Conservation (phyloP, 2,329 filamentous ascomycete genomes). For the Uncinocarpus reesii region DNA sequence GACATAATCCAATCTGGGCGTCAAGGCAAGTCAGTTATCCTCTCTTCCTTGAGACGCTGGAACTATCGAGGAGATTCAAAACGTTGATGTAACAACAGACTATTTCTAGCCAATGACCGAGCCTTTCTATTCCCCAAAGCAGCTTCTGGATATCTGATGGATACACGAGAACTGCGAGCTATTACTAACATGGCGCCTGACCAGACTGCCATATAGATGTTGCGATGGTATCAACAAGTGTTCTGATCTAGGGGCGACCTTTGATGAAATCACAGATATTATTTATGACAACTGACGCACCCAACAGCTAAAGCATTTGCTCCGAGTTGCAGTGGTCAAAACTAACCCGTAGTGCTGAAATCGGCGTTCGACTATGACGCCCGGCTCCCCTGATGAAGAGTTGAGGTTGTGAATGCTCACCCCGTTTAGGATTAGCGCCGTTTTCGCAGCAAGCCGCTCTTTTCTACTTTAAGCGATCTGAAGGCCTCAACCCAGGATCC, state of each 20-base stretch:
- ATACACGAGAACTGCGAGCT: background rate
- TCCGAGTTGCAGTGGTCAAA: background rate
- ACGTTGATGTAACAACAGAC: background rate
- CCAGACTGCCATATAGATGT: background rate
- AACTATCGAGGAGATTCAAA: background rate
- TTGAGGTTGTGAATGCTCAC: constrained; percentile 14
- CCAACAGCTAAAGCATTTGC: background rate
- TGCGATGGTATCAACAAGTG: background rate
- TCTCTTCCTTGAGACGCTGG: background rate
- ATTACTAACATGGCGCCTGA: background rate
- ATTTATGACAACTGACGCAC: constrained; percentile 4
- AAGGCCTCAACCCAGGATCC: constrained; percentile 21
- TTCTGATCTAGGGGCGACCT: constrained; percentile 5
- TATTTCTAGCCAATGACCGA: background rate
- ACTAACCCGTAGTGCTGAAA: background rate
- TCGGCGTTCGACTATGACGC: background rate
- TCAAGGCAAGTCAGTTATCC: no score
- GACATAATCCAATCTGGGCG: constrained; percentile 1
- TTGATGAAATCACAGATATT: background rate
- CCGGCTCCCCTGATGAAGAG: background rate
- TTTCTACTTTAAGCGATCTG: constrained; percentile 30
- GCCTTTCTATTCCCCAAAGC: background rate
- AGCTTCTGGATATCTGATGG: background rate
- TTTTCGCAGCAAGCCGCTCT: constrained; percentile 13
- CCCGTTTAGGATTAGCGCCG: constrained; percentile 32